Percentiles rank a stretch among this genome's conserved stretches.
These are phyloP conservation scores for Shiraia sp. DNA, from an alignment of 2,329 filamentous ascomycete genomes.

Conservation along the genomic window DNA sequence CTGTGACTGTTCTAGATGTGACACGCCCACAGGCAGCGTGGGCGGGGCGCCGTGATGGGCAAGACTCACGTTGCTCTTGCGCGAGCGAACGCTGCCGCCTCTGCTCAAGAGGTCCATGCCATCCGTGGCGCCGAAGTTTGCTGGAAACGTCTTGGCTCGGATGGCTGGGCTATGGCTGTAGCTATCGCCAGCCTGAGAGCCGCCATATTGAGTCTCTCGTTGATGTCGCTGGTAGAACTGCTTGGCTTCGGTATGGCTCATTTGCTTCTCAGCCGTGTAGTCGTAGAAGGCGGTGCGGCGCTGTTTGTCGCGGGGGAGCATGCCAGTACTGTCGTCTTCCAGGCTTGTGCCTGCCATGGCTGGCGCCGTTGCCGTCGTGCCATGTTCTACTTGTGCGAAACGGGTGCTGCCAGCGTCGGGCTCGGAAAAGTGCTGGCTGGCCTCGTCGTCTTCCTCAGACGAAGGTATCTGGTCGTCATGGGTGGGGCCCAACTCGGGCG, in stretches of 20 bases:
- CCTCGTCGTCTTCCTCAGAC: constrained; percentile 40
- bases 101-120: constrained; percentile 39
- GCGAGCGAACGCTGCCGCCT: constrained; percentile 49
- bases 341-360: constrained; percentile 25
- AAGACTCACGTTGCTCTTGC: constrained; percentile 43
- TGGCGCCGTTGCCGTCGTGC: constrained; percentile 22
- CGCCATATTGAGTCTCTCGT: constrained; percentile 58
- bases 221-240: constrained; percentile 93
- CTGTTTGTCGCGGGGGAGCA: constrained; percentile 57
- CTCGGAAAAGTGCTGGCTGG: constrained; percentile 36
- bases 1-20: constrained; percentile 37
- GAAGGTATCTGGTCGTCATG: constrained; percentile 41
- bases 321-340: constrained; percentile 34
- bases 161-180: constrained; percentile 48
- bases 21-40: constrained; percentile 30
- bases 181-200: constrained; percentile 44
- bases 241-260: constrained; percentile 93
- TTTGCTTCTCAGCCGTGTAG: constrained; percentile 88
- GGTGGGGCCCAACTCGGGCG: constrained; percentile 37
- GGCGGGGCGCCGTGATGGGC: constrained; percentile 31
- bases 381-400: constrained; percentile 18
- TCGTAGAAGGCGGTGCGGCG: constrained; percentile 87
- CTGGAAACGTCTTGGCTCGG: constrained; percentile 50
- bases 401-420: constrained; percentile 19
- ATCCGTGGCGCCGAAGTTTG: constrained; percentile 44